Evolutionary conservation across 2,329 filamentous ascomycete species (phyloP).

Genomic region (Phaeoacremonium minimum): DNA sequence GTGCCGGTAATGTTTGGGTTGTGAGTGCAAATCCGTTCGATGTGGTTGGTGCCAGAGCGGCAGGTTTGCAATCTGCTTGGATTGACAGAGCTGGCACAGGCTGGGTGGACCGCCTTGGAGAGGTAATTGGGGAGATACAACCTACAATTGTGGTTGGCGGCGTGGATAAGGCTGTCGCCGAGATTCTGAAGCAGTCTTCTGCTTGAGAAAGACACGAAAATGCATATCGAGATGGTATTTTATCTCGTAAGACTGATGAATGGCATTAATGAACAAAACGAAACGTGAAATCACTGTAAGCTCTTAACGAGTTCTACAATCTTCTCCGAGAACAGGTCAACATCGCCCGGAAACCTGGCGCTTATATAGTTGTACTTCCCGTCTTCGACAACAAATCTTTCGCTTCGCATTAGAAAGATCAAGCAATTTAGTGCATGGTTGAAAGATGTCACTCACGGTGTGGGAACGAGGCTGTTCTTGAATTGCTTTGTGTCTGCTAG

Average conservation of each 20-base stretch:
- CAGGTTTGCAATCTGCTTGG: slow-evolving; percentile 62
- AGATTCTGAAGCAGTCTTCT: slow-evolving; percentile 17
- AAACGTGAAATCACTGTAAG: slow-evolving; percentile 12
- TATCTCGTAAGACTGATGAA: background rate
- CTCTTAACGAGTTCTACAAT: slow-evolving; percentile 33
- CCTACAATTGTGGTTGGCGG: slow-evolving; percentile 52
- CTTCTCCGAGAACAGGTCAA: slow-evolving; percentile 33
- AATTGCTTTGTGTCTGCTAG: slow-evolving; percentile 38
- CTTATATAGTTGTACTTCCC: slow-evolving; percentile 44
- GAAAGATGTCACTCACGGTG: no score
- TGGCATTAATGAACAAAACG: background rate
- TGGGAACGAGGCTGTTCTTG: slow-evolving; percentile 33
- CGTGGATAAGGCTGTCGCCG: slow-evolving; percentile 51
- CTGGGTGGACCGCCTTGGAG: slow-evolving; percentile 61
- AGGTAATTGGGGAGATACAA: slow-evolving; percentile 29
- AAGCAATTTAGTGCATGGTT: no score
- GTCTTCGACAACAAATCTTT: slow-evolving; percentile 44
- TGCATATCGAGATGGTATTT: no score
- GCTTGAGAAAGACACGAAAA: no score
- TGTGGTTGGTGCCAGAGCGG: slow-evolving; percentile 56
- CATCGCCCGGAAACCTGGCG: slow-evolving; percentile 39
- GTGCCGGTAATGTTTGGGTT: slow-evolving; percentile 56
- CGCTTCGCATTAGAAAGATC: slow-evolving; percentile 1
- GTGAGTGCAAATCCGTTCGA: slow-evolving; percentile 74
- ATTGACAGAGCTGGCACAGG: slow-evolving; percentile 59